Percentiles rank a stretch among this genome's conserved stretches.
Conservation (phyloP, 192 early-diverging fungal species). For the Rhizoclosmatium sp. region DNA sequence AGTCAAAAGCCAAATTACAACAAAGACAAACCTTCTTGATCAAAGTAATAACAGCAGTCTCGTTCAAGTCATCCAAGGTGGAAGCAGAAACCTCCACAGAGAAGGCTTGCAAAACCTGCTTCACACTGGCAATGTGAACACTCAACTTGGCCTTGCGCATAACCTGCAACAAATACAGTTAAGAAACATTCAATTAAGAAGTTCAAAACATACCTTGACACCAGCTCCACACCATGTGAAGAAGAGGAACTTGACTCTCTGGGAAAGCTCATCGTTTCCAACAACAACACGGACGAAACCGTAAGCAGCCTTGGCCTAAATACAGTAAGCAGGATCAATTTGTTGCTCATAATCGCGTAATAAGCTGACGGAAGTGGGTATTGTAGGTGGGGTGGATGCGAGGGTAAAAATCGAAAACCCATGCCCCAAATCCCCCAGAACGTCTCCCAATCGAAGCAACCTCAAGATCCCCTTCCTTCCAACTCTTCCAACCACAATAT, state of each 20-base stretch:
- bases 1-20: slow-evolving; percentile 3
- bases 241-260: slow-evolving; percentile 55
- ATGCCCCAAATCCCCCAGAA: too few relatives aligned
- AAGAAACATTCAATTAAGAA: slow-evolving; percentile 13
- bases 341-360: background rate
- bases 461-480: too few relatives aligned
- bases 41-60: slow-evolving; percentile 63
- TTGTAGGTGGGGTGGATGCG: background rate
- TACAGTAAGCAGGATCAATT: background rate
- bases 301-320: slow-evolving; percentile 72
- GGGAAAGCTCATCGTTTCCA: slow-evolving; percentile 65
- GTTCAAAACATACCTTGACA: slow-evolving; percentile 40
- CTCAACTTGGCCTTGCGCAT: slow-evolving; percentile 83
- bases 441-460: too few relatives aligned
- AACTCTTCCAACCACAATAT: too few relatives aligned
- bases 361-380: background rate
- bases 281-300: slow-evolving; percentile 76
- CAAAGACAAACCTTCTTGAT: slow-evolving; percentile 65
- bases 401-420: background rate
- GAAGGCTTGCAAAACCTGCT: slow-evolving; percentile 70
- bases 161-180: slow-evolving; percentile 44
- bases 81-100: slow-evolving; percentile 77
- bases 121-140: slow-evolving; percentile 82
- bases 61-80: slow-evolving; percentile 67
- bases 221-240: slow-evolving; percentile 48